Evolutionary conservation across 768 basidiomycete genomes (phyloP), one percentile per base, ranked within the genome.

Genomic region (Leccinum boreale): DNA sequence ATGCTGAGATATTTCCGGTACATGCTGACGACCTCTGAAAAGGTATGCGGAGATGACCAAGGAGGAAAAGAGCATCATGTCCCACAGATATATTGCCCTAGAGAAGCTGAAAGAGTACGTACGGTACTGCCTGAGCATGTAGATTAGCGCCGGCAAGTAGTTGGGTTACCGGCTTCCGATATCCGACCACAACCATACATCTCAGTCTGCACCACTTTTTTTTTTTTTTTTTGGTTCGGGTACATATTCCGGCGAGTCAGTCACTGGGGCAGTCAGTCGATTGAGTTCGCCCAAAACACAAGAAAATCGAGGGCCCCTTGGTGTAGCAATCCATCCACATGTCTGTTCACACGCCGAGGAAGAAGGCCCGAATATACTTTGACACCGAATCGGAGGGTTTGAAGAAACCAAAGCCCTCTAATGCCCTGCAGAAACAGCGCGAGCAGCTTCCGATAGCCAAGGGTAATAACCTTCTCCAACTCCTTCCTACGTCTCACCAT

Each of bases 401-500:
- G 1, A 66, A 48, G 31, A 64, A 62, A 39, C 10, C 53, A n/a
- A 61, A 58, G 3, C 1, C 35, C 11, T 53, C 31, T 8, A 62
- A 50, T 46, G 36, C 70, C 23, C 71, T 90, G 4, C 83, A 86
- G 65, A 82, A 86, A 66, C 87, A 90, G 61, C 79, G 88, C 21
- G 76, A 75, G 60, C 79, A 85, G 49, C 82, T 95, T 52, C 92
- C 93, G 8, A 93, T 94, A 63, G 87, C 86, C 28, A 80, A 80
- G 73, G 92, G 91, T 90, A 36, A 4, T 28, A 48, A 35, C 28
- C 45, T 9, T 44, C 3, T 36, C 26, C n/a, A 11, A 19, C 19
- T 55, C 39, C 28, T 35, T 15, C 3, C 3, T 4, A 11, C 17
- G 4, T 31, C 58, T 59, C 24, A 58, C 4, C 35, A 26, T 45